Conservation (phyloP, 1,284 basidiomycete species). For the Trichosporon sp. region DNA sequence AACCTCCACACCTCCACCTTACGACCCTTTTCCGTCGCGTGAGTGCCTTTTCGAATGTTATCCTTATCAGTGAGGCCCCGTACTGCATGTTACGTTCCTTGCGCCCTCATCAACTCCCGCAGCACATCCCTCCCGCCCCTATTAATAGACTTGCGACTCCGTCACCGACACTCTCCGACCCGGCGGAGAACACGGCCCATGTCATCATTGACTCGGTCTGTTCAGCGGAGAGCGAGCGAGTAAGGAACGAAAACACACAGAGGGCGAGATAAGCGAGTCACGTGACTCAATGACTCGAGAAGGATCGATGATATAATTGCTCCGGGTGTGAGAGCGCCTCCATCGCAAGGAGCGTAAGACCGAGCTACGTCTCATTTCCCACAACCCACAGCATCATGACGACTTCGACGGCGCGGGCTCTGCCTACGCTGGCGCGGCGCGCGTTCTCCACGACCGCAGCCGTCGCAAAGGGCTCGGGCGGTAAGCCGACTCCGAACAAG, state of each 20-base stretch:
- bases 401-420: slow-evolving; percentile 21
- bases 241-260: neutral
- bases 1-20: neutral
- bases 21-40: neutral
- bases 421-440: slow-evolving; percentile 29
- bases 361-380: neutral
- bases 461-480: slow-evolving; percentile 28
- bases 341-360: neutral
- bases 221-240: neutral
- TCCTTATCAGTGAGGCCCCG: neutral
- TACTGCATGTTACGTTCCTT: neutral
- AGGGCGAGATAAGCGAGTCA: slow-evolving; percentile 18
- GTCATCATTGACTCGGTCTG: slow-evolving; percentile 2
- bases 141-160: neutral
- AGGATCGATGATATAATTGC: slow-evolving; percentile 18
- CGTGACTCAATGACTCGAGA: slow-evolving; percentile 14
- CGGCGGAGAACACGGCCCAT: neutral
- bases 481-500: slow-evolving; percentile 47
- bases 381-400: slow-evolving; percentile 19
- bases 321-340: neutral
- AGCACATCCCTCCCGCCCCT: neutral
- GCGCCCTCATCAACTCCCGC: neutral
- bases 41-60: neutral
- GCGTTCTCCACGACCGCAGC: slow-evolving; percentile 34
- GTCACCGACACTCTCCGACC: too few relatives aligned